Conservation (phyloP, 78 protist genomes). For the Mantamonas sphyraenae region DNA sequence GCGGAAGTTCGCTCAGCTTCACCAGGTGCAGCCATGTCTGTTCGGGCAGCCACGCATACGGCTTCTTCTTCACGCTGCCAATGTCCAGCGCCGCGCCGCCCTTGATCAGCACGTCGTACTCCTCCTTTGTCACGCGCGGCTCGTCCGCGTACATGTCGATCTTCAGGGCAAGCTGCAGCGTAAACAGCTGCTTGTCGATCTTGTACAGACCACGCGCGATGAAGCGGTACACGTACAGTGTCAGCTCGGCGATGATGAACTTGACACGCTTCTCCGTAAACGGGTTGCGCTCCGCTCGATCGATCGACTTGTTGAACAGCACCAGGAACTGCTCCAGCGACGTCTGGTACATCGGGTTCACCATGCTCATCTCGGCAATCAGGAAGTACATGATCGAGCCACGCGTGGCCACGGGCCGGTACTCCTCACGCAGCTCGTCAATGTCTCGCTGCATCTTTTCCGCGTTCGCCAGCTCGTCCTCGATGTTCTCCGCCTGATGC, state of each 20-base stretch:
- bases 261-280: constrained; percentile 48
- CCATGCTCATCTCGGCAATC: constrained; percentile 63
- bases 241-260: constrained; percentile 52
- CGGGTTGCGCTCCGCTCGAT: constrained; percentile 21
- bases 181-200: constrained; percentile 56
- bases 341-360: constrained; percentile 78
- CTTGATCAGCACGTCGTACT: constrained; percentile 39
- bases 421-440: constrained; percentile 63
- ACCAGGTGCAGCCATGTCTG: constrained; percentile 56
- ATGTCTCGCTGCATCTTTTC: constrained; percentile 45
- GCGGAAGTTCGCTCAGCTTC: constrained; percentile 15
- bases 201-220: constrained; percentile 61
- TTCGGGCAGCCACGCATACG: constrained; percentile 53
- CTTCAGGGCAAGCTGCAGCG: constrained; percentile 63
- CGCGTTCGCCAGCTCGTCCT: constrained; percentile 31
- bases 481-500: no score
- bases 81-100: constrained; percentile 69
- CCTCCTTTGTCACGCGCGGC: not conserved
- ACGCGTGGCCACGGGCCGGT: constrained; percentile 75
- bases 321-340: constrained; percentile 68
- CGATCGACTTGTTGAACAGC: constrained; percentile 55
- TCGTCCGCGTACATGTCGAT: constrained; percentile 21
- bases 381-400: constrained; percentile 77
- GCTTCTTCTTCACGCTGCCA: constrained; percentile 28
- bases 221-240: constrained; percentile 34